Conservation (phyloP, 495 filamentous ascomycete species). For the Penicillium atrosanguineum region DNA sequence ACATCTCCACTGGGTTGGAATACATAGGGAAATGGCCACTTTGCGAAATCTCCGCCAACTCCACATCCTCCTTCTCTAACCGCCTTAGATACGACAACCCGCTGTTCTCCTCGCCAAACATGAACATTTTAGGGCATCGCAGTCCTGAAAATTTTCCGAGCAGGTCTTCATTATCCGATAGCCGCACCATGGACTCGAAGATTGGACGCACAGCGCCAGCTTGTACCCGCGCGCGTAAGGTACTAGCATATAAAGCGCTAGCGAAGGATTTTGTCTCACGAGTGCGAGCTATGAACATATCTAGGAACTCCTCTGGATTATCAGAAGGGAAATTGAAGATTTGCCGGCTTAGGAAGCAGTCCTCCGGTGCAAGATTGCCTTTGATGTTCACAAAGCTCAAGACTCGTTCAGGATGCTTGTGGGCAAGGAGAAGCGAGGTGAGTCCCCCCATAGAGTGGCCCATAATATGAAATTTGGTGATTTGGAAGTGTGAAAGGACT, state of each 20-base stretch:
- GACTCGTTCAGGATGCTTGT: conserved; percentile 10
- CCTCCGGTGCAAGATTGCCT: conserved; percentile 30
- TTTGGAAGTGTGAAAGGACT: conserved; percentile 19
- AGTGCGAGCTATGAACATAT: conserved; percentile 24
- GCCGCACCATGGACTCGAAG: conserved; percentile 28
- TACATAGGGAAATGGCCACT: conserved; percentile 36
- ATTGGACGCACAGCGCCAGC: conserved; percentile 20
- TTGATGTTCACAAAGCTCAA: conserved; percentile 34
- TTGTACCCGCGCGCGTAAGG: conserved; percentile 18
- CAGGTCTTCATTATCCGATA: conserved; percentile 23
- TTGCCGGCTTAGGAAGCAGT: conserved; percentile 32
- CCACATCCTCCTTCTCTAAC: conserved; percentile 21
- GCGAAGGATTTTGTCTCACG: conserved; percentile 11
- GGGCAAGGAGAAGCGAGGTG: conserved; percentile 22
- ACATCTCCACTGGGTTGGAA: background rate
- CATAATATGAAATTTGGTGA: conserved; percentile 24
- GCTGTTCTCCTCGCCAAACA: conserved; percentile 26
- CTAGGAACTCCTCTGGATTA: conserved; percentile 20
- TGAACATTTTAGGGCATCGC: conserved; percentile 25
- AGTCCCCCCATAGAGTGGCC: conserved; percentile 34
- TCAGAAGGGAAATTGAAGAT: conserved; percentile 22
- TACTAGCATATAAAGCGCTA: conserved; percentile 26
- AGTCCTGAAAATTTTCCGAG: conserved; percentile 22
- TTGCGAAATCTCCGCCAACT: conserved; percentile 23
- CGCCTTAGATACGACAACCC: conserved; percentile 21